A percentile compares a stretch with the other conserved stretches of the same genome.
These are phyloP conservation scores for Podosphaera fusca DNA, from an alignment of 2,329 filamentous ascomycete genomes.

Conservation along the genomic window DNA sequence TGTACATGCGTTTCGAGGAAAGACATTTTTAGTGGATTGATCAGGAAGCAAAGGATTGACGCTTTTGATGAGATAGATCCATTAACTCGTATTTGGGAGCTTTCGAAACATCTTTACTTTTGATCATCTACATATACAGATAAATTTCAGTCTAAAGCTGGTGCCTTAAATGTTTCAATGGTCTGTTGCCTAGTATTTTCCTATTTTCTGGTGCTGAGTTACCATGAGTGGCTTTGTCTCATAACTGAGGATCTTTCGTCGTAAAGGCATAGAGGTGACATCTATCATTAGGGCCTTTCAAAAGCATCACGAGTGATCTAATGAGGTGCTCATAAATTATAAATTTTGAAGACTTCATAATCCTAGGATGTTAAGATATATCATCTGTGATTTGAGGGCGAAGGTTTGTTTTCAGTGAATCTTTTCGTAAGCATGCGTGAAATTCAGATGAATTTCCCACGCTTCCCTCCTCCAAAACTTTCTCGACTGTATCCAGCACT, in stretches of 20 bases:
- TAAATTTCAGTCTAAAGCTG: not conserved
- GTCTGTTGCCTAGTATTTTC: not conserved
- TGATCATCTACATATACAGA: not conserved
- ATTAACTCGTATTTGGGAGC: not conserved
- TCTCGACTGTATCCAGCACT: constrained; percentile 41
- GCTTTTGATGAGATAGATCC: too few relatives aligned
- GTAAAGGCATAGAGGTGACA: not conserved
- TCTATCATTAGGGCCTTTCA: not conserved
- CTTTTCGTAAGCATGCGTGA: not conserved
- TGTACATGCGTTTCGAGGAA: too few relatives aligned
- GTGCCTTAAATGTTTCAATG: not conserved
- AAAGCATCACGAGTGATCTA: not conserved
- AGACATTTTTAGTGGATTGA: too few relatives aligned
- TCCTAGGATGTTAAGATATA: not conserved
- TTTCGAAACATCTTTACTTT: not conserved
- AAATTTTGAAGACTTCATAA: not conserved
- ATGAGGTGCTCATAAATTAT: not conserved
- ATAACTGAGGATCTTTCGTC: not conserved
- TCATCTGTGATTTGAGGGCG: not conserved
- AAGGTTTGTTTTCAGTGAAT: not conserved
- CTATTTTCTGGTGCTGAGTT: not conserved
- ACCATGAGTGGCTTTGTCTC: not conserved
- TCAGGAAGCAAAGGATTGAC: too few relatives aligned
- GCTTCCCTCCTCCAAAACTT: constrained; percentile 16
- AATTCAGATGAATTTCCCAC: constrained; percentile 15